Evolutionary conservation across 2,329 filamentous ascomycete species (phyloP).

Genomic region (Cercospora citrullina): DNA sequence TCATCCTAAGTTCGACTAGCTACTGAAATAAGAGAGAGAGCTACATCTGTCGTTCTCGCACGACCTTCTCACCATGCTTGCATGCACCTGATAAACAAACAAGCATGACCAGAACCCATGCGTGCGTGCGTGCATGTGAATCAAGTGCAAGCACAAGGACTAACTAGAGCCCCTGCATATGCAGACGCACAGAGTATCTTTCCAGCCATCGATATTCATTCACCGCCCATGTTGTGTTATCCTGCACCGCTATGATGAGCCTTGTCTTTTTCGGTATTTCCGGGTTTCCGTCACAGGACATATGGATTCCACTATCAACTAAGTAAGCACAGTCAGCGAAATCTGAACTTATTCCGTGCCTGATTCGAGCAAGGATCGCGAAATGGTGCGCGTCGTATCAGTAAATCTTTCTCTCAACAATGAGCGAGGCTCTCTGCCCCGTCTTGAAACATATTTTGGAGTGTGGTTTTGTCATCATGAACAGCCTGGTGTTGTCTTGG

Average conservation of each 20-base stretch:
- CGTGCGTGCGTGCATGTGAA: neutral
- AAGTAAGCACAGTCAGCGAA: neutral
- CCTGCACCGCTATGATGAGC: neutral
- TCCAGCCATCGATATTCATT: neutral
- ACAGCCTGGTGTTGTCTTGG: neutral
- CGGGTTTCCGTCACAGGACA: neutral
- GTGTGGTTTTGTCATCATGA: conserved; percentile 33
- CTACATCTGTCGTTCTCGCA: neutral
- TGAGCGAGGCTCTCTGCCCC: conserved; percentile 33
- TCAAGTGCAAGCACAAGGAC: neutral
- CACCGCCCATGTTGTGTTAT: neutral
- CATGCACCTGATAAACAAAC: neutral
- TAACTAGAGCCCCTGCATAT: neutral
- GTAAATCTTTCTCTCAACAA: conserved; percentile 11
- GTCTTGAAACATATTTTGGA: conserved; percentile 40
- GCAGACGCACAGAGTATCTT: neutral
- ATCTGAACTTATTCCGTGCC: neutral
- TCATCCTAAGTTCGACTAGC: neutral
- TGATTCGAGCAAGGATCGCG: neutral
- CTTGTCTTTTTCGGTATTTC: neutral
- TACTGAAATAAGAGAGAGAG: neutral
- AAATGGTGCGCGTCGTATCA: neutral
- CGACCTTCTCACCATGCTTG: neutral
- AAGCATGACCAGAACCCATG: neutral
- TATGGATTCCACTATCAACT: neutral